Base-by-base conservation (phyloP, 805 yeast genomes). In the Metschnikowia hibisci region DNA sequence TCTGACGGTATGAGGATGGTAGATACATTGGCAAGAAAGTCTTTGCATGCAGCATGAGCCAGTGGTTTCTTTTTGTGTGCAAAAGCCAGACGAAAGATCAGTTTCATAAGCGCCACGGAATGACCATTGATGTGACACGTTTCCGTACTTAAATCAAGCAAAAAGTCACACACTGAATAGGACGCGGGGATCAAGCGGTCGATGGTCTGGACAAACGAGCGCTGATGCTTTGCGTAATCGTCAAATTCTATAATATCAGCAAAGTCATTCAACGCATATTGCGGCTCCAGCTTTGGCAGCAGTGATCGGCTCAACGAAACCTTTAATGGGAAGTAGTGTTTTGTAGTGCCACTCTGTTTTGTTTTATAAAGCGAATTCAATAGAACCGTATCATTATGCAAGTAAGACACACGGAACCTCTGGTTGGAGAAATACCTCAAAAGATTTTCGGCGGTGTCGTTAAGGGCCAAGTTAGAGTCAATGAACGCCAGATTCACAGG, bases 401-500 rank as follows among this genome's bases (percentile, higher is more conserved):
- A 47, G 42, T 57, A 54, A 1, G 65, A 67, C 3, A 67, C 63
- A 23, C 66, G 52, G 41, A 71, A 58, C 31, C 48, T 53, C 46
- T 63, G 71, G 50, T 55, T 53, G 12, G 66, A 53, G 23, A 71
- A 56, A 44, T 71, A 71, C 7, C 70, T 56, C 28, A 59, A 43
- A 10, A 50, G 30, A 27, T 23, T 57, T 36, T 34, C 42, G 11
- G 35, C 34, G 13, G 46, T 34, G 27, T 51, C 56, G 39, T 47
- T 29, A 1, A 65, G 57, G 4, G 56, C 52, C 16, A 52, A 49
- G 20, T 49, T 41, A 6, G 30, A 32, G 14, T 57, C 56, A 4
- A 66, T 69, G 60, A 84, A 86, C 1, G 96, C 96, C 51, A 82
- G 80, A 57, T 87, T 87, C 10, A 83, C 74, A 0, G 96, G 95